phyloP scores from a whole-genome alignment of 2,329 filamentous ascomycete species.

The Parascedosporium putredinis region DNA sequence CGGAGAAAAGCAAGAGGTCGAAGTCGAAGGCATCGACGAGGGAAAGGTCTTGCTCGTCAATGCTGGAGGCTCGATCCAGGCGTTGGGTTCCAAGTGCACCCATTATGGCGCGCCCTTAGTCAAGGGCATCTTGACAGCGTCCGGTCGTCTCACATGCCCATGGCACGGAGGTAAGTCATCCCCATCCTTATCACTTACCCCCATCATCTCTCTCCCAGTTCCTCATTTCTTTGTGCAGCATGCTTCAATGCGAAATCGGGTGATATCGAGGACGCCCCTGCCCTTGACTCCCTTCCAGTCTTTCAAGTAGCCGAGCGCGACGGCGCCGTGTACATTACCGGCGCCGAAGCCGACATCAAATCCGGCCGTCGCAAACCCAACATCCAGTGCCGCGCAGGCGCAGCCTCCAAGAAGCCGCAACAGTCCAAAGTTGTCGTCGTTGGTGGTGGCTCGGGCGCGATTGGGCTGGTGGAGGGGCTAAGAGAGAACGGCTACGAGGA shows the following conservation, averaged over 20 bases:
- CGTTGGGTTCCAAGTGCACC: constrained; percentile 72
- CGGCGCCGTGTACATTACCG: constrained; percentile 74
- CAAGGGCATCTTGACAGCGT: constrained; percentile 72
- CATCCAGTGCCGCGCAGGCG: constrained; percentile 52
- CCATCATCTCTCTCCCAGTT: not conserved
- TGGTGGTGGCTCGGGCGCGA: constrained; percentile 74
- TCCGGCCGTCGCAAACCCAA: constrained; percentile 62
- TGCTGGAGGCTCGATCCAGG: constrained; percentile 63
- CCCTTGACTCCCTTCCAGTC: constrained; percentile 71
- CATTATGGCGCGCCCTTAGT: constrained; percentile 88
- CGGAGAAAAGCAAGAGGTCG: constrained; percentile 77
- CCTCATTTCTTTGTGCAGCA: constrained; percentile 37
- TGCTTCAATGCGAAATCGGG: constrained; percentile 87
- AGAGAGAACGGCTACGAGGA: constrained; percentile 73
- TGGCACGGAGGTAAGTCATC: constrained; percentile 76
- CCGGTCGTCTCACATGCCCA: constrained; percentile 80
- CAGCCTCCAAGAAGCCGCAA: constrained; percentile 31
- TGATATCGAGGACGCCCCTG: constrained; percentile 91
- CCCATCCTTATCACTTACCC: not conserved
- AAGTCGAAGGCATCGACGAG: constrained; percentile 79
- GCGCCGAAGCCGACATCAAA: constrained; percentile 70
- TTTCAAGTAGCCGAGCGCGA: constrained; percentile 76
- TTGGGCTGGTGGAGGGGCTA: constrained; percentile 74
- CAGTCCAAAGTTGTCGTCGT: constrained; percentile 70
- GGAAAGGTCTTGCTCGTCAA: constrained; percentile 84